These are phyloP conservation scores for Mycosphaerella arachidis DNA, from an alignment of 2,329 filamentous ascomycete species.

Conservation along the genomic window DNA sequence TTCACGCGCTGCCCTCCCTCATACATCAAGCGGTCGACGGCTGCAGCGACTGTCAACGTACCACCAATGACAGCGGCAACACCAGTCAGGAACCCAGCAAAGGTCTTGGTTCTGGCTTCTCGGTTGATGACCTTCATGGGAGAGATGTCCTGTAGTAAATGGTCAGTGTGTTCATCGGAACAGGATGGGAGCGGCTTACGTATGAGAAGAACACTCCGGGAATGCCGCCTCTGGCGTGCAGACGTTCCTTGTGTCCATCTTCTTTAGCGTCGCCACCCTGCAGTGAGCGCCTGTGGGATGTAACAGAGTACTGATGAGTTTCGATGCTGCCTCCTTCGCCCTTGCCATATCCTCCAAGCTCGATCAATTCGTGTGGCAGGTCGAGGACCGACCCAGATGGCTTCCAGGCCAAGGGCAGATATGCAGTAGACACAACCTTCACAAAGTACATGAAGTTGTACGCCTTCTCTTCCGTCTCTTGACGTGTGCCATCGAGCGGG, in stretches of 20 bases:
- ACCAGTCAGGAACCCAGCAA: conserved; percentile 87
- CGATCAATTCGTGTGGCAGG: conserved; percentile 47
- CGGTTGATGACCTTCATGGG: conserved; percentile 99
- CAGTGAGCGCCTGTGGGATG: conserved; percentile 88
- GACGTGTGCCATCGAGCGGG: conserved; percentile 75
- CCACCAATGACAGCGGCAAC: conserved; percentile 93
- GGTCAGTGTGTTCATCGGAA: conserved; percentile 22
- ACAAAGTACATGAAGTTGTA: conserved; percentile 99
- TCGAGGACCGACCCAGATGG: conserved; percentile 45
- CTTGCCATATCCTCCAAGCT: conserved; percentile 65
- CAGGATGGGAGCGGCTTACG: conserved; percentile 52
- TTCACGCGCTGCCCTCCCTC: conserved; percentile 80
- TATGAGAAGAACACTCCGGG: conserved; percentile 99
- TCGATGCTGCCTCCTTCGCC: conserved; percentile 72
- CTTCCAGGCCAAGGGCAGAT: conserved; percentile 87
- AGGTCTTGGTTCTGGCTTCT: conserved; percentile 82
- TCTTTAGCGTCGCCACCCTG: conserved; percentile 75
- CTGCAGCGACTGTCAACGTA: conserved; percentile 91
- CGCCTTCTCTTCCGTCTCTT: conserved; percentile 73
- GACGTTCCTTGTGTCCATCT: conserved; percentile 85
- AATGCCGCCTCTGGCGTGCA: conserved; percentile 87
- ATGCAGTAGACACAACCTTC: conserved; percentile 95
- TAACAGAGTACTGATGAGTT: conserved; percentile 97
- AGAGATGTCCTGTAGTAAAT: conserved; percentile 67
- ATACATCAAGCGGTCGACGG: conserved; percentile 84